Evolutionary conservation across 164 flowering plant species (phyloP).

Genomic region (Kingdonia uniflora): DNA sequence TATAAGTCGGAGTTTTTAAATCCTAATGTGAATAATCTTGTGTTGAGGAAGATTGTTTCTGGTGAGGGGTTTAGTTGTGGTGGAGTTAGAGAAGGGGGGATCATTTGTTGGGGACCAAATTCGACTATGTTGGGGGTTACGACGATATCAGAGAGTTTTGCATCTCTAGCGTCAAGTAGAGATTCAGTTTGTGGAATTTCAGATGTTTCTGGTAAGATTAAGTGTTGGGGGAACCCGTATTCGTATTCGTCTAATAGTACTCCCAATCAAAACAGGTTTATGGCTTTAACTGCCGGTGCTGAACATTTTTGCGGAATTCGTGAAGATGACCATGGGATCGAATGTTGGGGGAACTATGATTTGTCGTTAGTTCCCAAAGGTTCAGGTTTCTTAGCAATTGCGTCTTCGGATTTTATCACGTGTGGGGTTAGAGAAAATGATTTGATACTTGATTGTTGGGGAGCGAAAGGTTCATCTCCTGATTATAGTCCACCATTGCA

Average conservation of each 20-base stretch:
- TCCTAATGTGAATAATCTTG: slow-evolving; percentile 15
- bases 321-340: slow-evolving; percentile 61
- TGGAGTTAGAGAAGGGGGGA: slow-evolving; percentile 35
- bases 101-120: slow-evolving; percentile 73
- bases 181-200: slow-evolving; percentile 55
- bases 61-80: slow-evolving; percentile 89
- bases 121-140: slow-evolving; percentile 25
- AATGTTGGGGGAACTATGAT: slow-evolving; percentile 76
- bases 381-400: slow-evolving; percentile 64
- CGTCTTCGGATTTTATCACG: slow-evolving; percentile 52
- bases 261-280: slow-evolving; percentile 34
- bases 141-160: slow-evolving; percentile 20
- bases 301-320: slow-evolving; percentile 77
- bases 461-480: slow-evolving; percentile 18
- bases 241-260: slow-evolving; percentile 13
- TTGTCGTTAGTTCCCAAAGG: slow-evolving; percentile 48
- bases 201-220: slow-evolving; percentile 32
- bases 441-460: slow-evolving; percentile 79
- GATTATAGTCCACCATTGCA: slow-evolving; percentile 73
- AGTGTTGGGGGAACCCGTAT: slow-evolving; percentile 54
- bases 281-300: slow-evolving; percentile 57
- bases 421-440: slow-evolving; percentile 85
- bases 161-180: slow-evolving; percentile 26
- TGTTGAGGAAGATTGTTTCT: slow-evolving; percentile 40
- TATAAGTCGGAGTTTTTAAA: slow-evolving; percentile 15